Conservation (phyloP, 164 flowering plant species). For the Brasenia schreberi region DNA sequence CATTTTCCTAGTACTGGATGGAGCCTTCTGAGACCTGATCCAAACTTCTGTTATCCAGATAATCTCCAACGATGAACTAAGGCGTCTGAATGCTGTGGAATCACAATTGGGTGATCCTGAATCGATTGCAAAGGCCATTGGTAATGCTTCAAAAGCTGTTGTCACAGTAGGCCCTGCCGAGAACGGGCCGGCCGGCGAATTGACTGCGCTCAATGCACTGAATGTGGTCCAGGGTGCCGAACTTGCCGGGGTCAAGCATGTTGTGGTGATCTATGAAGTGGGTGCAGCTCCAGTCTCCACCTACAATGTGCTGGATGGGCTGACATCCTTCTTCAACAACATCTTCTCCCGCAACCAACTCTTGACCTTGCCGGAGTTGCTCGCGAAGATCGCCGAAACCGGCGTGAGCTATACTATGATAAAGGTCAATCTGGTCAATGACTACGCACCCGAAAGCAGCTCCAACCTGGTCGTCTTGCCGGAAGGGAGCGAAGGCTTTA, state of each 20-base stretch:
- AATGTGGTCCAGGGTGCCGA: slow-evolving; percentile 65
- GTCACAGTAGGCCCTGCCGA: slow-evolving; percentile 76
- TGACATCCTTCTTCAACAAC: slow-evolving; percentile 67
- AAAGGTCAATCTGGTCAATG: slow-evolving; percentile 64
- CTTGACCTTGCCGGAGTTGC: slow-evolving; percentile 41
- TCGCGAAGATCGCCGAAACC: slow-evolving; percentile 44
- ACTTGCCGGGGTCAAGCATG: slow-evolving; percentile 73
- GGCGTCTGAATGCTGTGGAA: slow-evolving; percentile 72
- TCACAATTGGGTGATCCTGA: slow-evolving; percentile 47
- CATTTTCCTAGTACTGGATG: neutral
- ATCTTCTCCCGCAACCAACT: slow-evolving; percentile 55
- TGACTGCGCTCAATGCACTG: slow-evolving; percentile 53
- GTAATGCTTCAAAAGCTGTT: slow-evolving; percentile 89
- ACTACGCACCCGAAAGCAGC: slow-evolving; percentile 51
- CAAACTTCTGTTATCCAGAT: slow-evolving; percentile 25
- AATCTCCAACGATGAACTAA: slow-evolving; percentile 60
- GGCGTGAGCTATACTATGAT: slow-evolving; percentile 63
- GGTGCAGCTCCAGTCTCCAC: slow-evolving; percentile 18
- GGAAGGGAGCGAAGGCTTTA: slow-evolving; percentile 33
- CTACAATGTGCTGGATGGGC: slow-evolving; percentile 63
- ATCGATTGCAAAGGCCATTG: slow-evolving; percentile 81
- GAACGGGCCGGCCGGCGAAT: slow-evolving; percentile 46
- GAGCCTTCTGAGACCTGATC: neutral
- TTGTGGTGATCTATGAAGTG: slow-evolving; percentile 58
- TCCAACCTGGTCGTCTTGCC: slow-evolving; percentile 60